A percentile compares a stretch with the other conserved stretches of the same genome.
phyloP scores from a whole-genome alignment of 176 grass and related monocot species.

The Urochloa ruziziensis region DNA sequence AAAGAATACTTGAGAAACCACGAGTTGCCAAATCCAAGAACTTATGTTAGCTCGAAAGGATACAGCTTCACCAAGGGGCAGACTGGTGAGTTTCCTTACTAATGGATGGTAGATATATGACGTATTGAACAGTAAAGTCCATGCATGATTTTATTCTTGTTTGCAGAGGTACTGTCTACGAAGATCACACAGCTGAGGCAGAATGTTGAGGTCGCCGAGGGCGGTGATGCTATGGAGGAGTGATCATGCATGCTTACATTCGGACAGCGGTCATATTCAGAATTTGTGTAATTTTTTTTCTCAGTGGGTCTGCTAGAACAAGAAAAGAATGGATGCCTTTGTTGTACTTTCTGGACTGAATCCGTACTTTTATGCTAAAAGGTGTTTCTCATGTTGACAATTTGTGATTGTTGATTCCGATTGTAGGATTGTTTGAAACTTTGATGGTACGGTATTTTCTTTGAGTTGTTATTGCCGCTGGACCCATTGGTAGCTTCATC shows the following conservation, averaged over 20 bases:
- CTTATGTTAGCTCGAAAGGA: constrained; percentile 76
- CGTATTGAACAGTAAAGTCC: background rate
- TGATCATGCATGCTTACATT: constrained; percentile 36
- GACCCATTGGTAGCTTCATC: background rate
- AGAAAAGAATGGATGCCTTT: constrained; percentile 9
- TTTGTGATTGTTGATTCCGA: background rate
- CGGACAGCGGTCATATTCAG: background rate
- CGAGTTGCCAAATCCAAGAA: constrained; percentile 77
- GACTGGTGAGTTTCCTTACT: constrained; percentile 47
- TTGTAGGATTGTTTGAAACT: background rate
- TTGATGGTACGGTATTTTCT: background rate
- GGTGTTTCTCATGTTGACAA: background rate
- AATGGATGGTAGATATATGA: background rate
- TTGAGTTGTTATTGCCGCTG: background rate
- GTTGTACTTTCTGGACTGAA: constrained; percentile 37
- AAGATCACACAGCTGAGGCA: constrained; percentile 68
- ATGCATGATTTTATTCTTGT: background rate
- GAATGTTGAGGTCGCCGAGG: constrained; percentile 46
- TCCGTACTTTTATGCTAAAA: background rate
- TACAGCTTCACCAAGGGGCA: constrained; percentile 81
- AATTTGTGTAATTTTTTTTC: constrained; percentile 12
- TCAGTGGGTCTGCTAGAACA: background rate
- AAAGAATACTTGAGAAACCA: constrained; percentile 90
- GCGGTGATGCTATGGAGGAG: constrained; percentile 86
- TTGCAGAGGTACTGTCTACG: constrained; percentile 77